Percentiles rank a stretch among this genome's conserved stretches.
These are phyloP conservation scores for Talaromyces sp. DNA, from an alignment of 2,329 filamentous ascomycete genomes.

Conservation along the genomic window DNA sequence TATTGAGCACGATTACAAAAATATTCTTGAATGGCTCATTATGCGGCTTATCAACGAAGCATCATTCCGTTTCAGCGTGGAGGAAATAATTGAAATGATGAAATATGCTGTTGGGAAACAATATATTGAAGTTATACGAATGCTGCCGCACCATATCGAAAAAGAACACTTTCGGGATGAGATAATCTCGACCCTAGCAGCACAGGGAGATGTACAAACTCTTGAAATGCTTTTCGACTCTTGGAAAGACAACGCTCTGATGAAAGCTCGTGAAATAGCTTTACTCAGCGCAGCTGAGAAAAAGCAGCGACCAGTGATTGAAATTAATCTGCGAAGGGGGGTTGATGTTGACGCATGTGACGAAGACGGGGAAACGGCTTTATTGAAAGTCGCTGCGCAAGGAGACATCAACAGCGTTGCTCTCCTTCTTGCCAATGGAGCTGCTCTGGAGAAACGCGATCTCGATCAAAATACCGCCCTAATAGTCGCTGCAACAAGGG, in stretches of 20 bases:
- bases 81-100: not conserved
- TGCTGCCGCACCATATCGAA: not conserved
- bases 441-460: not conserved
- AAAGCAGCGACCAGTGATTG: not conserved
- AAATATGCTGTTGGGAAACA: not conserved
- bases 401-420: not conserved
- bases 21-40: constrained; percentile 3
- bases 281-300: not conserved
- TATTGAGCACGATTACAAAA: not conserved
- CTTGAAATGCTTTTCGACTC: not conserved
- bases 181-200: not conserved
- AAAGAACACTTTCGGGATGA: not conserved
- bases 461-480: not conserved
- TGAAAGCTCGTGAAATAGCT: not conserved
- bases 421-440: not conserved
- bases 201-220: not conserved
- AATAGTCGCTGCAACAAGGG: not conserved
- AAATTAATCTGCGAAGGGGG: not conserved
- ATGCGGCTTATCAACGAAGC: not conserved
- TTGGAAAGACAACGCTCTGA: not conserved
- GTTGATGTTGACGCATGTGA: not conserved
- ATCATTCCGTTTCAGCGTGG: not conserved
- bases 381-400: not conserved
- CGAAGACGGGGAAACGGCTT: not conserved
- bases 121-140: not conserved